phyloP scores from a whole-genome alignment of 2,329 filamentous ascomycete species.

The Amauroascus niger region DNA sequence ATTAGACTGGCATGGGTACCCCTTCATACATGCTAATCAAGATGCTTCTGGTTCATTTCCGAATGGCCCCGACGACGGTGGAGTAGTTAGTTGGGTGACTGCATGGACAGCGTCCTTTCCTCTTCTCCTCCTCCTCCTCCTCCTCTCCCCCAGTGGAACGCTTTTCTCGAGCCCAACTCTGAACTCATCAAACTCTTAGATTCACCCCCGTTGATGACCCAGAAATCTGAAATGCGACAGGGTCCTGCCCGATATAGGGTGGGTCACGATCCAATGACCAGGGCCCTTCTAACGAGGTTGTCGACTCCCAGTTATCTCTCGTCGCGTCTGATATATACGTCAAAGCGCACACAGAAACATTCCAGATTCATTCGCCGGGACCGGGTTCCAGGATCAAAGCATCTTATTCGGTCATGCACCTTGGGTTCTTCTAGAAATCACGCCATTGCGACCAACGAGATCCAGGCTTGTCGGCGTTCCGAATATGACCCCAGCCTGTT shows the following conservation, averaged over 20 bases:
- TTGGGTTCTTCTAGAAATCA: slow-evolving; percentile 10
- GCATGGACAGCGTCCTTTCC: background rate
- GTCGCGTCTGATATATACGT: slow-evolving; percentile 8
- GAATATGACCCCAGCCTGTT: slow-evolving; percentile 6
- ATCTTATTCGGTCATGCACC: slow-evolving; percentile 2
- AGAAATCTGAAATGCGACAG: slow-evolving; percentile 2
- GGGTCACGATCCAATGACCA: slow-evolving; percentile 5
- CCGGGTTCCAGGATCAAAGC: slow-evolving; percentile 5
- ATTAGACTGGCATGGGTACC: slow-evolving; percentile 13
- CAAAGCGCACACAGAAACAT: slow-evolving; percentile 12
- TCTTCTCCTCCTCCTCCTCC: too few relatives aligned
- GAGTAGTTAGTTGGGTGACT: too few relatives aligned
- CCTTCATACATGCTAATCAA: slow-evolving; percentile 10
- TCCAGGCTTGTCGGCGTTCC: slow-evolving; percentile 7
- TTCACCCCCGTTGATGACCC: background rate
- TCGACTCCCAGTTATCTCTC: background rate
- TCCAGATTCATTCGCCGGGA: slow-evolving; percentile 5
- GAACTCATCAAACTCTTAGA: background rate
- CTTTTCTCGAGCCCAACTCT: background rate
- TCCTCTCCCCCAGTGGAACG: background rate
- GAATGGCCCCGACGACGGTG: slow-evolving; percentile 5
- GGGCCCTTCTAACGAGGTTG: background rate
- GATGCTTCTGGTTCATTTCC: slow-evolving; percentile 7
- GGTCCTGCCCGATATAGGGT: background rate
- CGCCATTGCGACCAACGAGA: slow-evolving; percentile 9